Evolutionary conservation across 805 yeast genomes (phyloP).

Genomic region (Saccharomycopsis malanga): DNA sequence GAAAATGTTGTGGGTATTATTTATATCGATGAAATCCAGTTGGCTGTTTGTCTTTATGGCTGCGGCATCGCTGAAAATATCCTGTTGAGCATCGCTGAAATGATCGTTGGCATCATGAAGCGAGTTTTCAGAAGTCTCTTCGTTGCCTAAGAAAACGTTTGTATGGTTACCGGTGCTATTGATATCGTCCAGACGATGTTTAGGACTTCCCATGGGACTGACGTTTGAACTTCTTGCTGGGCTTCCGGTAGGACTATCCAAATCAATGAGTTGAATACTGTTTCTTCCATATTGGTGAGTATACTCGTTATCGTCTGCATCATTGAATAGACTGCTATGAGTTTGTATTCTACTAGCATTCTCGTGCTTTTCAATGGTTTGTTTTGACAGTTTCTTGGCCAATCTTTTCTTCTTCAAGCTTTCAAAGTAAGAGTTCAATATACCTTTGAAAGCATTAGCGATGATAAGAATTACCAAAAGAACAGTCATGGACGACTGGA

Average conservation of each 20-base stretch:
- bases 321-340: neutral
- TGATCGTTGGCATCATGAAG: neutral
- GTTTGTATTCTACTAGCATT: slow-evolving; percentile 1
- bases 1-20: neutral
- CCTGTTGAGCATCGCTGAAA: neutral
- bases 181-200: slow-evolving; percentile 1
- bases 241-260: slow-evolving; percentile 12
- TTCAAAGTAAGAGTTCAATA: slow-evolving; percentile 8
- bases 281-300: slow-evolving; percentile 3
- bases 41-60: too few relatives aligned
- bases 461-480: slow-evolving; percentile 25
- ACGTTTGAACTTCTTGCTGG: neutral
- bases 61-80: slow-evolving; percentile 5
- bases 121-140: neutral
- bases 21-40: too few relatives aligned
- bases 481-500: slow-evolving; percentile 27
- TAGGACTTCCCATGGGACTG: too few relatives aligned
- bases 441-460: slow-evolving; percentile 20
- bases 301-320: neutral
- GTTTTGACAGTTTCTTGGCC: slow-evolving; percentile 11
- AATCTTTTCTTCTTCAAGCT: slow-evolving; percentile 7
- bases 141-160: neutral
- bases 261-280: slow-evolving; percentile 14
- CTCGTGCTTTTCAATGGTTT: too few relatives aligned
- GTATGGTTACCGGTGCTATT: neutral